A percentile compares a stretch with the other conserved stretches of the same genome.
Evolutionary conservation across 177 flowering plant species (phyloP).

Genomic region (Vitis hybrid): DNA sequence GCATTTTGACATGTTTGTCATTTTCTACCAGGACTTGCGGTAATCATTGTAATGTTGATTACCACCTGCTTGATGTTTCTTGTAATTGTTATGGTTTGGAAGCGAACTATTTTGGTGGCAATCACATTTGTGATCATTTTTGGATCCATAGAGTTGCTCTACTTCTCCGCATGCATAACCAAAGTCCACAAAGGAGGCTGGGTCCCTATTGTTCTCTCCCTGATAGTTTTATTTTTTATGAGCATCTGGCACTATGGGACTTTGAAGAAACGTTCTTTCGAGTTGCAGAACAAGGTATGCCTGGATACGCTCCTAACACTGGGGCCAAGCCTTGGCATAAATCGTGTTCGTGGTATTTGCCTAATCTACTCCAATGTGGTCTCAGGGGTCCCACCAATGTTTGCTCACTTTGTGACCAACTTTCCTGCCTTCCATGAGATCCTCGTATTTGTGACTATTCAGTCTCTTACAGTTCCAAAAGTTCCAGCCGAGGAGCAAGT

Average conservation of each 20-base stretch:
- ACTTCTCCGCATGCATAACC: slow-evolving; percentile 37
- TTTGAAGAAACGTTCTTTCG: slow-evolving; percentile 30
- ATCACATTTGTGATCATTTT: slow-evolving; percentile 30
- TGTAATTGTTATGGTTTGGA: slow-evolving; percentile 41
- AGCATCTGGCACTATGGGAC: slow-evolving; percentile 49
- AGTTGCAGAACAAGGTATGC: slow-evolving; percentile 37
- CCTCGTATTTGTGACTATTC: slow-evolving; percentile 37
- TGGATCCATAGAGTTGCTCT: slow-evolving; percentile 44
- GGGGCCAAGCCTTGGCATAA: slow-evolving; percentile 37
- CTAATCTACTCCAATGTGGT: slow-evolving; percentile 37
- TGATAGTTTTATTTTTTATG: slow-evolving; percentile 28
- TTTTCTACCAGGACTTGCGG: slow-evolving; percentile 40
- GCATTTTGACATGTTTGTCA: neutral
- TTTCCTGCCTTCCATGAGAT: slow-evolving; percentile 49
- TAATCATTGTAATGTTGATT: slow-evolving; percentile 46
- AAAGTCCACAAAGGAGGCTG: slow-evolving; percentile 49
- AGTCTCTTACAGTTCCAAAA: slow-evolving; percentile 31
- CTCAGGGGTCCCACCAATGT: slow-evolving; percentile 48
- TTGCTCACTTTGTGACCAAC: slow-evolving; percentile 45
- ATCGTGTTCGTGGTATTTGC: slow-evolving; percentile 45
- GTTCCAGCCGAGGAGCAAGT: slow-evolving; percentile 30
- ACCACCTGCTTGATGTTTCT: slow-evolving; percentile 51
- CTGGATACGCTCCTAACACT: slow-evolving; percentile 32
- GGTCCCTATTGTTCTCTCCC: slow-evolving; percentile 37
- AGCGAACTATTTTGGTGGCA: slow-evolving; percentile 22